These are phyloP conservation scores for Cercospora citrullina DNA, from an alignment of 2,329 filamentous ascomycete species.

Conservation along the genomic window DNA sequence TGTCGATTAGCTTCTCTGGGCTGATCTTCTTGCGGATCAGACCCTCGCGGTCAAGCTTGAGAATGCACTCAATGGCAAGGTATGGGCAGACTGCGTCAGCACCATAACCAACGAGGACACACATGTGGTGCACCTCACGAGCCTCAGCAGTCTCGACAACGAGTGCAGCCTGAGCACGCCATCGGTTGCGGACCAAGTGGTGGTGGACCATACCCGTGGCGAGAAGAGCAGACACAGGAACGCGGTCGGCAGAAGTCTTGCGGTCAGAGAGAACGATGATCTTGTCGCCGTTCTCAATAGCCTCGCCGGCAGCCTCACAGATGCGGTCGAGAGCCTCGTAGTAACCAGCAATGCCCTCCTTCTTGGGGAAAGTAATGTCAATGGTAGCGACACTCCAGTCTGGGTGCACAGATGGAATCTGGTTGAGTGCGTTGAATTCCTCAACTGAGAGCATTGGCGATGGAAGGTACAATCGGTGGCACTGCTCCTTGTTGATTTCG, in stretches of 20 bases:
- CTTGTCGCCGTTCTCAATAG: slow-evolving; percentile 79
- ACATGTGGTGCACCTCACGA: slow-evolving; percentile 98
- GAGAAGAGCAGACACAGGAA: slow-evolving; percentile 81
- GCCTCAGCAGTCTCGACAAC: slow-evolving; percentile 92
- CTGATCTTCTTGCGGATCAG: slow-evolving; percentile 86
- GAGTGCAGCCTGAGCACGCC: slow-evolving; percentile 83
- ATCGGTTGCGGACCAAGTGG: slow-evolving; percentile 92
- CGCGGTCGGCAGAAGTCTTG: slow-evolving; percentile 76
- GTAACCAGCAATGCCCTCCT: slow-evolving; percentile 78
- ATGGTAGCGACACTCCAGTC: slow-evolving; percentile 88
- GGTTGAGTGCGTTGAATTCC: slow-evolving; percentile 84
- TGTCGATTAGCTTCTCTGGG: slow-evolving; percentile 80
- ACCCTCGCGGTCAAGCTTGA: slow-evolving; percentile 93
- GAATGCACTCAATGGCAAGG: slow-evolving; percentile 90
- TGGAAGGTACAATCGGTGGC: slow-evolving; percentile 78
- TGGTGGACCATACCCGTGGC: slow-evolving; percentile 94
- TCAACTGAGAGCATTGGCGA: slow-evolving; percentile 87
- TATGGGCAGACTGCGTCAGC: slow-evolving; percentile 94
- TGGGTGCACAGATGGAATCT: slow-evolving; percentile 69
- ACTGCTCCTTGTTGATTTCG: slow-evolving; percentile 90
- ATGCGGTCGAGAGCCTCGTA: slow-evolving; percentile 84
- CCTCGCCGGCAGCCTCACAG: slow-evolving; percentile 78
- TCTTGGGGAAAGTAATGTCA: slow-evolving; percentile 90
- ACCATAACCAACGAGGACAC: slow-evolving; percentile 93
- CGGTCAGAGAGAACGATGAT: slow-evolving; percentile 89